Percentiles rank a stretch among this genome's conserved stretches.
phyloP scores from a whole-genome alignment of 192 early-diverging fungal genomes.

The Coemansia aciculifera region DNA sequence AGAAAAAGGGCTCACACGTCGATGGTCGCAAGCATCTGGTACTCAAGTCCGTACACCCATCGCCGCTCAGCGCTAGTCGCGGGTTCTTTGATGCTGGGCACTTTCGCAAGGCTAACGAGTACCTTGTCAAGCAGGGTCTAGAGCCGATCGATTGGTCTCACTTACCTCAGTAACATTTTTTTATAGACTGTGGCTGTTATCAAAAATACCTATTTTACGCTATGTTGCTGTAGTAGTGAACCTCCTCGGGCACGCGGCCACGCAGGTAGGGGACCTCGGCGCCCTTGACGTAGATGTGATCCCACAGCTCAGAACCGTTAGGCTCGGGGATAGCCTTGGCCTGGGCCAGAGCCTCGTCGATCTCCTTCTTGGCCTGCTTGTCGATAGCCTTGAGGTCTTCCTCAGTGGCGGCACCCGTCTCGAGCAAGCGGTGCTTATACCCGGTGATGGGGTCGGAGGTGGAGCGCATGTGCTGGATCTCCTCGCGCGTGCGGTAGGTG shows the following conservation, averaged over 20 bases:
- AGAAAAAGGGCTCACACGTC: slow-evolving; percentile 77
- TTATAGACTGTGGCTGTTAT: background rate
- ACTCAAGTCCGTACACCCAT: slow-evolving; percentile 85
- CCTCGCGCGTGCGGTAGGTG: slow-evolving; percentile 98
- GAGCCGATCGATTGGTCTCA: slow-evolving; percentile 37
- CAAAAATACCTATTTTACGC: slow-evolving; percentile 9
- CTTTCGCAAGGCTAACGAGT: slow-evolving; percentile 88
- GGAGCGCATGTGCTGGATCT: slow-evolving; percentile 97
- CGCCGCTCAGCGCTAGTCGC: slow-evolving; percentile 79
- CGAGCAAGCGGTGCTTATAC: slow-evolving; percentile 80
- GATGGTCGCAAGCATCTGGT: slow-evolving; percentile 82
- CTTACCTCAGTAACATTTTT: slow-evolving; percentile 17
- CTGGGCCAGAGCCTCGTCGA: slow-evolving; percentile 83
- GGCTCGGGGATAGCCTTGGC: slow-evolving; percentile 83
- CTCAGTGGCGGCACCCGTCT: slow-evolving; percentile 69
- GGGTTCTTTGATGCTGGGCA: slow-evolving; percentile 88
- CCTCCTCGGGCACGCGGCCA: slow-evolving; percentile 81
- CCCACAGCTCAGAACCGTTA: slow-evolving; percentile 66
- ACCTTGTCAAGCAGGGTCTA: slow-evolving; percentile 55
- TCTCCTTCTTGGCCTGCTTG: slow-evolving; percentile 81
- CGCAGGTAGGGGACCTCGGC: slow-evolving; percentile 71
- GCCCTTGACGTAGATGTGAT: slow-evolving; percentile 81
- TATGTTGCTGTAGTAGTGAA: slow-evolving; percentile 58
- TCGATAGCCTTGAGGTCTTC: slow-evolving; percentile 92
- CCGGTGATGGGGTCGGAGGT: slow-evolving; percentile 93